Conservation (phyloP, 495 filamentous ascomycete species). For the Aspergillus steynii region DNA sequence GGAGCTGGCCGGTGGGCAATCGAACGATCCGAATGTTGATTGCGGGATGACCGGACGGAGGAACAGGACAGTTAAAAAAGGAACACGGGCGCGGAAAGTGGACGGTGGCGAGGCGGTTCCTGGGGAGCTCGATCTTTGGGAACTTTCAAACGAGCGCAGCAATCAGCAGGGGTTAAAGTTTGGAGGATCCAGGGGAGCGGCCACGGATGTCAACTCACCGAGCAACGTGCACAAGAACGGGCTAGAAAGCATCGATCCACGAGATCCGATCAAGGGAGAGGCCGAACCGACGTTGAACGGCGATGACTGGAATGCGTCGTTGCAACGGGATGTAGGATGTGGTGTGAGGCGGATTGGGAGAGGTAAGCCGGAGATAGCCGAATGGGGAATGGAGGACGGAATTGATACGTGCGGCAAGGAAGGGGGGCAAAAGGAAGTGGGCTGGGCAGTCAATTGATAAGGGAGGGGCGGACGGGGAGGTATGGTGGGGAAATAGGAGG, state of each 20-base stretch:
- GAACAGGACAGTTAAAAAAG: neutral
- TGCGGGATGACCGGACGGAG: neutral
- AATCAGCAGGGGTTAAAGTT: conserved; percentile 25
- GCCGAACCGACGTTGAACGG: conserved; percentile 9
- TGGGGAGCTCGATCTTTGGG: conserved; percentile 16
- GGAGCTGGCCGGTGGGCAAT: neutral
- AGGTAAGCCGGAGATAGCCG: conserved; percentile 42
- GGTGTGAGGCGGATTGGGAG: neutral
- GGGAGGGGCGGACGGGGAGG: conserved; percentile 8
- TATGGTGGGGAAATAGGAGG: conserved; percentile 1
- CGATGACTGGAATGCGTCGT: neutral
- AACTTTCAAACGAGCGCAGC: conserved; percentile 11
- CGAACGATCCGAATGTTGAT: neutral
- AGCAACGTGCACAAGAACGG: conserved; percentile 3
- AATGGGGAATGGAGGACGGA: conserved; percentile 25
- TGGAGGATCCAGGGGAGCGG: conserved; percentile 11
- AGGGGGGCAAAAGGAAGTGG: conserved; percentile 8
- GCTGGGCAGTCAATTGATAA: conserved; percentile 7
- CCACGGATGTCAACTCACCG: conserved; percentile 12
- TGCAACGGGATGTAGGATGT: neutral
- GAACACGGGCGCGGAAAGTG: conserved; percentile 5
- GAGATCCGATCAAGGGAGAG: conserved; percentile 14
- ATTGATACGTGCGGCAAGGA: conserved; percentile 29
- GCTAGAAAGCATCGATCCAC: neutral
- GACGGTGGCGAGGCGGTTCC: conserved; percentile 26